Percentiles rank a stretch among this genome's conserved stretches.
phyloP scores from a whole-genome alignment of 345 rosid species.

The Isatis tinctoria region DNA sequence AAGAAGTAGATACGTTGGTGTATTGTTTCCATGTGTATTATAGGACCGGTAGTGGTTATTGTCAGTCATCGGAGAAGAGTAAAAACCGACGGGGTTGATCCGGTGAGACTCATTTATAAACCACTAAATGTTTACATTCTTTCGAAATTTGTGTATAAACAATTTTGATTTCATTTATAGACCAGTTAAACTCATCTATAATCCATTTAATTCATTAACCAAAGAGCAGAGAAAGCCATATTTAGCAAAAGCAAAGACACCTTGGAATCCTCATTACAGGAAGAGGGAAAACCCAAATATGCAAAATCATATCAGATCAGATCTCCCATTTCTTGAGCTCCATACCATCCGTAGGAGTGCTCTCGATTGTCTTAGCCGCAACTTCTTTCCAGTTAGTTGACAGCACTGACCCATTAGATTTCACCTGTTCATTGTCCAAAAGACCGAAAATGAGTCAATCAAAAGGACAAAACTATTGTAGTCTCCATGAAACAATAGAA shows the following conservation, averaged over 20 bases:
- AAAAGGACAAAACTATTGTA: neutral
- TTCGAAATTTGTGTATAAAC: no score
- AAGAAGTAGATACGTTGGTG: no score
- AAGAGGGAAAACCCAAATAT: constrained; percentile 1
- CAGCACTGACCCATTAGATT: constrained; percentile 88
- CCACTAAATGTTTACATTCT: no score
- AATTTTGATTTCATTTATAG: no score
- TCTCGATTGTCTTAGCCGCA: constrained; percentile 78
- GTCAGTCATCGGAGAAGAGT: no score
- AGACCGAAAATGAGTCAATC: neutral
- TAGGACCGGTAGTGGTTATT: no score
- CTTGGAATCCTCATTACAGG: constrained; percentile 12
- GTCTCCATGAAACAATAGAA: neutral
- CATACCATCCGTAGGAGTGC: constrained; percentile 96
- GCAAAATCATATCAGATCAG: neutral
- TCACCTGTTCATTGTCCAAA: constrained; percentile 49
- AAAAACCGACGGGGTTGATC: no score
- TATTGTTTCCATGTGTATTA: no score
- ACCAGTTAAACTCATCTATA: no score
- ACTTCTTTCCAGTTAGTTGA: constrained; percentile 98
- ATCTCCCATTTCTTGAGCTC: constrained; percentile 86
- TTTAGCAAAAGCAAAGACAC: constrained; percentile 1
- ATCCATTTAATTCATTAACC: neutral
- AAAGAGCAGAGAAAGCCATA: neutral
- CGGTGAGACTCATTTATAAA: no score